phyloP scores from a whole-genome alignment of 345 rosid species.

The Populus davidiana region DNA sequence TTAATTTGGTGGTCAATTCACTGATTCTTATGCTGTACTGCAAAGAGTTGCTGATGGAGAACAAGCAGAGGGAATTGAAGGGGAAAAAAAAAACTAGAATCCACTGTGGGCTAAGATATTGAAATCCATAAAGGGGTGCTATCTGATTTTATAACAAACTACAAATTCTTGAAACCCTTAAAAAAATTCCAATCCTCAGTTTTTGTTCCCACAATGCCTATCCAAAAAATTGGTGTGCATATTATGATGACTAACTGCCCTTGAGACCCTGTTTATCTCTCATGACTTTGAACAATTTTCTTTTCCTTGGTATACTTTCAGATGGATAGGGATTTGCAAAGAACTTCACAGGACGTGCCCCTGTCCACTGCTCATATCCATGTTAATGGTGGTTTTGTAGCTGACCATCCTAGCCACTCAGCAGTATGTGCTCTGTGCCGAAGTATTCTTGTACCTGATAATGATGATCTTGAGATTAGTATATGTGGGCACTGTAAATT shows the following conservation, averaged over 20 bases:
- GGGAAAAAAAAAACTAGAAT: neutral
- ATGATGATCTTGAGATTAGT: constrained; percentile 46
- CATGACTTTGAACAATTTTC: neutral
- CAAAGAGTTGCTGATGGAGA: neutral
- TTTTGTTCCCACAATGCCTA: too few relatives aligned
- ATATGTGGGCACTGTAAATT: constrained; percentile 82
- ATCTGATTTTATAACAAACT: too few relatives aligned
- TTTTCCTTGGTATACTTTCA: constrained; percentile 2
- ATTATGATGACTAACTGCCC: neutral
- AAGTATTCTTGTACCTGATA: constrained; percentile 43
- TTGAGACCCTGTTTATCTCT: neutral
- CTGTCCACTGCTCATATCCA: constrained; percentile 7
- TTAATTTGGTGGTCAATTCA: neutral
- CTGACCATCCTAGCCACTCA: constrained; percentile 30
- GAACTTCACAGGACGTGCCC: constrained; percentile 12
- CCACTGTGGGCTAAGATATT: too few relatives aligned
- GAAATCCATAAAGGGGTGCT: too few relatives aligned
- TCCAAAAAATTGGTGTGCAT: too few relatives aligned
- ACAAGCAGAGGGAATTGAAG: neutral
- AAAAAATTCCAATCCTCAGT: too few relatives aligned
- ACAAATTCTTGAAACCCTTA: too few relatives aligned
- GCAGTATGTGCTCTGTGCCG: constrained; percentile 58
- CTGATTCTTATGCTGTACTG: neutral
- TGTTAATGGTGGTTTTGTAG: constrained; percentile 22
- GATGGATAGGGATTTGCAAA: constrained; percentile 43